Evolutionary conservation across 2,329 filamentous ascomycete species (phyloP).

Genomic region (Alternaria brassicae): DNA sequence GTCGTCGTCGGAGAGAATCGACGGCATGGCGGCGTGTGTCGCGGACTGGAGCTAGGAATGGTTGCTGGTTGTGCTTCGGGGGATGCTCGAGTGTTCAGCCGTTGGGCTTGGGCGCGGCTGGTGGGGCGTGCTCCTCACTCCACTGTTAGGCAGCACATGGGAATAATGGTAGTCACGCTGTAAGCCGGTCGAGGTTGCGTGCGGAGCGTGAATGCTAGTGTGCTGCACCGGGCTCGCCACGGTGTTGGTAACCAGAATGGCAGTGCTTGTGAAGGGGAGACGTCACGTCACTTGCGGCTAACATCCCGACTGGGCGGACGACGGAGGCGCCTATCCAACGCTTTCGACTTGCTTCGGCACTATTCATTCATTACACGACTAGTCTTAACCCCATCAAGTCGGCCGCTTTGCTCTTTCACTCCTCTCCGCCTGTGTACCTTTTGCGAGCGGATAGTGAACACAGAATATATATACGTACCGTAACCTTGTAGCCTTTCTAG

Average conservation of each 20-base stretch:
- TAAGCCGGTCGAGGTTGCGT: slow-evolving; percentile 11
- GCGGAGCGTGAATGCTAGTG: slow-evolving; percentile 11
- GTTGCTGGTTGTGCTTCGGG: slow-evolving; percentile 4
- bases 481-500: not conserved
- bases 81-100: slow-evolving; percentile 18
- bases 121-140: slow-evolving; percentile 33
- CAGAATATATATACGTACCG: not conserved
- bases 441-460: not conserved
- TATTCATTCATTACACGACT: not conserved
- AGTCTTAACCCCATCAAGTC: not conserved
- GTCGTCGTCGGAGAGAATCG: slow-evolving; percentile 86
- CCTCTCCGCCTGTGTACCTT: not conserved
- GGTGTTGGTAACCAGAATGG: slow-evolving; percentile 23
- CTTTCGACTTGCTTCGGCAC: not conserved
- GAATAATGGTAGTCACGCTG: slow-evolving; percentile 21
- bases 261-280: slow-evolving; percentile 28
- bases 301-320: slow-evolving; percentile 29
- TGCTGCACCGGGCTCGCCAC: slow-evolving; percentile 29
- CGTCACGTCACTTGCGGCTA: slow-evolving; percentile 33
- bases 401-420: not conserved
- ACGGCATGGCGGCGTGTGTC: slow-evolving; percentile 55
- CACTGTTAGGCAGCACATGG: slow-evolving; percentile 41
- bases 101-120: slow-evolving; percentile 25
- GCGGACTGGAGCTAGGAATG: slow-evolving; percentile 22
- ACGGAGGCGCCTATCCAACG: slow-evolving; percentile 15